These are phyloP conservation scores for Fusarium lyarnte DNA, from an alignment of 2,329 filamentous ascomycete species.

Conservation along the genomic window DNA sequence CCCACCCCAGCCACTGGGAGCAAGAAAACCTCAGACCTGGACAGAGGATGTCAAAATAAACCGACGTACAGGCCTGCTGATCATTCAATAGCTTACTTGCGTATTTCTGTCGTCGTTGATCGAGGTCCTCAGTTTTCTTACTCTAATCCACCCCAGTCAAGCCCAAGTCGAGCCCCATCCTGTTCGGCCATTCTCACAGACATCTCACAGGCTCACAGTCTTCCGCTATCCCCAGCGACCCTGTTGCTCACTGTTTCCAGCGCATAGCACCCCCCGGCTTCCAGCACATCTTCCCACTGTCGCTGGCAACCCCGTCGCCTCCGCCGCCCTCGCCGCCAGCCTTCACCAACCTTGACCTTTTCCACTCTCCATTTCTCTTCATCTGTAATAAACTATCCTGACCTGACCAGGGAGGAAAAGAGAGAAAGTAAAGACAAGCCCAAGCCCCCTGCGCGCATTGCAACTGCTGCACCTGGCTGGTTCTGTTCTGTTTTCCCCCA, in stretches of 20 bases:
- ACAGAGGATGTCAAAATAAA: background rate
- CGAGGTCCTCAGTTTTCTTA: background rate
- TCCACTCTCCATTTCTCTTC: slow-evolving; percentile 4
- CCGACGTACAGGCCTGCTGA: accelerated
- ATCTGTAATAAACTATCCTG: slow-evolving; percentile 12
- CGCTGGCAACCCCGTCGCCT: slow-evolving; percentile 4
- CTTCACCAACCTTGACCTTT: slow-evolving; percentile 20
- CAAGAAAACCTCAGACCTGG: background rate
- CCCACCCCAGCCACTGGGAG: slow-evolving; percentile 30
- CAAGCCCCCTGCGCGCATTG: slow-evolving; percentile 26
- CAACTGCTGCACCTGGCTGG: slow-evolving; percentile 12
- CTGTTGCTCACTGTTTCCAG: slow-evolving; percentile 35
- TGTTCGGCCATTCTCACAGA: slow-evolving; percentile 21
- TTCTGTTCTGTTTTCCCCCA: slow-evolving; percentile 21
- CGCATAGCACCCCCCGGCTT: slow-evolving; percentile 31
- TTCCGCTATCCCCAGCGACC: slow-evolving; percentile 25
- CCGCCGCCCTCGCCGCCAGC: slow-evolving; percentile 8
- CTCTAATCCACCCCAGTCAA: slow-evolving; percentile 41
- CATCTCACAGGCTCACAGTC: slow-evolving; percentile 23
- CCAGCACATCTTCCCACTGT: slow-evolving; percentile 28
- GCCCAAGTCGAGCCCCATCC: slow-evolving; percentile 35
- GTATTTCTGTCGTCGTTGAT: background rate
- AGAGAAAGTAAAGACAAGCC: slow-evolving; percentile 17
- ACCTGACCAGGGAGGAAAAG: background rate
- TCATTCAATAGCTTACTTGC: accelerated